Evolutionary conservation across 1,284 basidiomycete species (phyloP).

Genomic region (Microbotryomycetes sp.): DNA sequence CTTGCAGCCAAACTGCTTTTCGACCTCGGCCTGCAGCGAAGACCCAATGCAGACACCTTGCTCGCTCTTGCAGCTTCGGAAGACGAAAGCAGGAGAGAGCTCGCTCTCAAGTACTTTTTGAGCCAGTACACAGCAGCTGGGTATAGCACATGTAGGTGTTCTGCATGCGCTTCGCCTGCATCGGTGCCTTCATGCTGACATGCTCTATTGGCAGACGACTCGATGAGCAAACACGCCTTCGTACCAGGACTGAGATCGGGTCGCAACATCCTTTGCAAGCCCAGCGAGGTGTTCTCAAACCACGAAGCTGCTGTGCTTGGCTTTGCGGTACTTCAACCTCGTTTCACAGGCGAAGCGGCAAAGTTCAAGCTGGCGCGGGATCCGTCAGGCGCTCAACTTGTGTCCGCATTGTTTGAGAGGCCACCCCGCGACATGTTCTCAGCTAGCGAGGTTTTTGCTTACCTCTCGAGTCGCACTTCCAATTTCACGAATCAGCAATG

Average conservation of each 20-base stretch:
- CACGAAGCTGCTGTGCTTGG: conserved; percentile 66
- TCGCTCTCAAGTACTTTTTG: conserved; percentile 70
- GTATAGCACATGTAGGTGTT: conserved; percentile 17
- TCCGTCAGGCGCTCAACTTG: conserved; percentile 61
- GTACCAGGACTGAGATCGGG: conserved; percentile 64
- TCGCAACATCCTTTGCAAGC: conserved; percentile 55
- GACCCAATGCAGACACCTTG: conserved; percentile 63
- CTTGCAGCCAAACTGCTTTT: conserved; percentile 71
- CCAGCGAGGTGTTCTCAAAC: conserved; percentile 70
- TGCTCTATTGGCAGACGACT: conserved; percentile 2
- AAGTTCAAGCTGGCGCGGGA: conserved; percentile 71
- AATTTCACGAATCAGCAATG: conserved; percentile 37
- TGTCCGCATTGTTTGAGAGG: conserved; percentile 56
- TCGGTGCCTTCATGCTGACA: not conserved
- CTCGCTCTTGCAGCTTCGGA: conserved; percentile 59
- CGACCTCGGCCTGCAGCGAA: conserved; percentile 65
- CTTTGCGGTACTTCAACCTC: conserved; percentile 60
- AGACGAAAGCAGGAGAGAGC: conserved; percentile 49
- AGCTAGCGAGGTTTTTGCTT: conserved; percentile 67
- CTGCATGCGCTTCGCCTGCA: accelerated
- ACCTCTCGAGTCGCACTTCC: conserved; percentile 55
- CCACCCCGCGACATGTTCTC: conserved; percentile 56
- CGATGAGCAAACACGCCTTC: too few species aligned
- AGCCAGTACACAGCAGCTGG: conserved; percentile 50
- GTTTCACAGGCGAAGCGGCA: conserved; percentile 53